phyloP scores from a whole-genome alignment of 352 stramenopile species.

The Pythium brachiatum region DNA sequence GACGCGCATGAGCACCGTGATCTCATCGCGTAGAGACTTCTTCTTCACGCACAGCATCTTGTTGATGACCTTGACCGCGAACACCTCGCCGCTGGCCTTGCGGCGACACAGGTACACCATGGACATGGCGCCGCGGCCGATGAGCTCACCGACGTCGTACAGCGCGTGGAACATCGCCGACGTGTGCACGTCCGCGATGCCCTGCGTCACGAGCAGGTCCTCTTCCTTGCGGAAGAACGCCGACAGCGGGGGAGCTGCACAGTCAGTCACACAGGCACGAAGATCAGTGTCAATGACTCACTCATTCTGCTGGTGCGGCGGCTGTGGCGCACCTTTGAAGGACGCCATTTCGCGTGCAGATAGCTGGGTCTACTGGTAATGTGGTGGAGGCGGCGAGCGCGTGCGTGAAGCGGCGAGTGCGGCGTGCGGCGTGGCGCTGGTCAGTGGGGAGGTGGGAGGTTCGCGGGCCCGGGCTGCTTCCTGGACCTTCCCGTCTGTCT shows the following conservation, averaged over 20 bases:
- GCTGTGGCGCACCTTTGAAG: constrained; percentile 55
- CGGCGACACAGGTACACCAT: constrained; percentile 82
- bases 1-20: constrained; percentile 80
- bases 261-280: background rate
- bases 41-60: constrained; percentile 86
- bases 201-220: constrained; percentile 78
- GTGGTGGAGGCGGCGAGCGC: background rate
- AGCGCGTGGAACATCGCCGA: constrained; percentile 86
- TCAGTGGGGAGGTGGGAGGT: background rate
- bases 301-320: no score
- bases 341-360: constrained; percentile 41
- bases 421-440: background rate
- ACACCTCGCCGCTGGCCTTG: constrained; percentile 80
- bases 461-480: background rate
- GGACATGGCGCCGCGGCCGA: constrained; percentile 77
- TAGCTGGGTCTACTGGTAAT: background rate
- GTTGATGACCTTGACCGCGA: constrained; percentile 88
- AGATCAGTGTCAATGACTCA: no score
- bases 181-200: constrained; percentile 75
- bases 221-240: constrained; percentile 89
- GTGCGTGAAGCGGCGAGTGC: background rate
- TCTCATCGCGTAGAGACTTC: constrained; percentile 85
- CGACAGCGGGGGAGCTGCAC: constrained; percentile 72
- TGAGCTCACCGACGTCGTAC: constrained; percentile 86
- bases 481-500: constrained; percentile 3